Conservation (phyloP, 129 eudicot species). For the Flaveria bidentis region DNA sequence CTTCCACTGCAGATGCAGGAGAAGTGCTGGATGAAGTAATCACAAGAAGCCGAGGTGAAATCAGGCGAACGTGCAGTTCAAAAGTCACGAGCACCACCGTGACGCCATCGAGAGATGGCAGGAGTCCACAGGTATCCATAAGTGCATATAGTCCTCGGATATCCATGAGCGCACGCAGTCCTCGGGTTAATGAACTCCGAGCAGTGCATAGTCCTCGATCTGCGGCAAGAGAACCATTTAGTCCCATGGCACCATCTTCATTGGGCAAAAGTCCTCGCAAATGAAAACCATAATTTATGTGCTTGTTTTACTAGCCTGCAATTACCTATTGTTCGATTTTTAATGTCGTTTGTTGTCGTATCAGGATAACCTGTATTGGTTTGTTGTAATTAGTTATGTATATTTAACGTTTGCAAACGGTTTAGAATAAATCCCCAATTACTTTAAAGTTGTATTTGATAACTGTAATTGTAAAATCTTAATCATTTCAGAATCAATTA, state of each 20-base stretch:
- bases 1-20: slow-evolving; percentile 50
- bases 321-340: neutral
- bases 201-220: slow-evolving; percentile 58
- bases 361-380: slow-evolving; percentile 39
- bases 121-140: slow-evolving; percentile 49
- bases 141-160: slow-evolving; percentile 48
- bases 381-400: slow-evolving; percentile 38
- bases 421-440: slow-evolving; percentile 31
- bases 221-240: slow-evolving; percentile 47
- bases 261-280: slow-evolving; percentile 64
- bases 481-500: too few species aligned
- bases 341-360: slow-evolving; percentile 22
- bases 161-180: slow-evolving; percentile 54
- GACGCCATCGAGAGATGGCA: slow-evolving; percentile 61
- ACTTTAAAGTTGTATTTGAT: slow-evolving; percentile 1
- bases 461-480: too few species aligned
- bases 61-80: slow-evolving; percentile 72
- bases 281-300: slow-evolving; percentile 19
- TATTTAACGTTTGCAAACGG: slow-evolving; percentile 31
- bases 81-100: slow-evolving; percentile 66
- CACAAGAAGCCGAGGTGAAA: slow-evolving; percentile 93
- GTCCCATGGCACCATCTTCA: slow-evolving; percentile 61
- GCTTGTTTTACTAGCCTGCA: slow-evolving; percentile 7
- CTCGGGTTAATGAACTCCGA: slow-evolving; percentile 65
- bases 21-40: slow-evolving; percentile 80